Percentiles rank a stretch among this genome's conserved stretches.
These are phyloP conservation scores for Paspalum notatum DNA, from an alignment of 176 grass and related monocot genomes.

Conservation along the genomic window DNA sequence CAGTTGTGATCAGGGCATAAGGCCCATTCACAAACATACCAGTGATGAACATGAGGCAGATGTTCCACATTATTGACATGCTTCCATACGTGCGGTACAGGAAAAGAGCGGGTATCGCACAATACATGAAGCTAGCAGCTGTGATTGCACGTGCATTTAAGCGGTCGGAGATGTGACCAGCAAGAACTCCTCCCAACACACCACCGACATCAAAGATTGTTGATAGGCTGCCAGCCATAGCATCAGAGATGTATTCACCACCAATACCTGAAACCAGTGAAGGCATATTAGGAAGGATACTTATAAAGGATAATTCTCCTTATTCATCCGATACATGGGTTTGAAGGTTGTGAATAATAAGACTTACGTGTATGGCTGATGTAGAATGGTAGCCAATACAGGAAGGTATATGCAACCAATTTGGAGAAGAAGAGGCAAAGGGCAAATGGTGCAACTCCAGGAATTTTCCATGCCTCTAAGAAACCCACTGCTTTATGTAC, in stretches of 20 bases:
- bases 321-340: neutral
- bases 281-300: slow-evolving; percentile 17
- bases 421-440: slow-evolving; percentile 92
- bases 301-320: neutral
- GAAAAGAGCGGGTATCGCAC: slow-evolving; percentile 72
- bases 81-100: slow-evolving; percentile 74
- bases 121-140: slow-evolving; percentile 81
- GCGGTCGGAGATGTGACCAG: slow-evolving; percentile 73
- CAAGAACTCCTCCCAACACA: slow-evolving; percentile 82
- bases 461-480: slow-evolving; percentile 75
- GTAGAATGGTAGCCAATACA: slow-evolving; percentile 94
- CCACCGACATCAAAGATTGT: slow-evolving; percentile 86
- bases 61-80: slow-evolving; percentile 65
- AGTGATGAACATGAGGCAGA: slow-evolving; percentile 77
- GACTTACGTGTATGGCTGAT: slow-evolving; percentile 83
- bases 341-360: slow-evolving; percentile 35
- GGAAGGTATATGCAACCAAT: slow-evolving; percentile 84
- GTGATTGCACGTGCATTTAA: slow-evolving; percentile 79
- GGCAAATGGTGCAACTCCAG: slow-evolving; percentile 76
- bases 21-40: slow-evolving; percentile 88
- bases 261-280: slow-evolving; percentile 67
- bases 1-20: slow-evolving; percentile 85
- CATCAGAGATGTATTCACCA: slow-evolving; percentile 67
- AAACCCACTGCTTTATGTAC: slow-evolving; percentile 67
- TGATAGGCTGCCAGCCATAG: slow-evolving; percentile 72